A percentile compares a stretch with the other conserved stretches of the same genome.
phyloP scores from a whole-genome alignment of 345 rosid species.

The Salix purpurea region DNA sequence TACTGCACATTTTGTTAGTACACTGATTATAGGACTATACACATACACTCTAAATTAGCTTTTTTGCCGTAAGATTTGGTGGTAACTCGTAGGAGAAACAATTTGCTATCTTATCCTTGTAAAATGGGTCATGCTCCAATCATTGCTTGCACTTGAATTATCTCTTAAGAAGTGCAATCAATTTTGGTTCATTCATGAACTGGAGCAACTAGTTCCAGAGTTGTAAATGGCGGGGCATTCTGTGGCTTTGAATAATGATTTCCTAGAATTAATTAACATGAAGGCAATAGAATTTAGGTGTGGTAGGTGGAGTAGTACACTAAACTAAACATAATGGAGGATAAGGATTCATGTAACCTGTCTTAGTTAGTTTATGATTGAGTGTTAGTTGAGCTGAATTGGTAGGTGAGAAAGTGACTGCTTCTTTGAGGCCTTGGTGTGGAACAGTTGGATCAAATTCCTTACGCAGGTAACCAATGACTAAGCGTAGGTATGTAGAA shows the following conservation, averaged over 20 bases:
- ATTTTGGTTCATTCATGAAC: neutral
- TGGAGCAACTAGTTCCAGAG: neutral
- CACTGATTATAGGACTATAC: neutral
- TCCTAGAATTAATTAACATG: neutral
- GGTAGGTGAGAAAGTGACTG: conserved; percentile 20
- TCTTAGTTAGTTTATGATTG: neutral
- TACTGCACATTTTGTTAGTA: neutral
- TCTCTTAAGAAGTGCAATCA: neutral
- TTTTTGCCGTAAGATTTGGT: neutral
- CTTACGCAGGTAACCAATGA: neutral
- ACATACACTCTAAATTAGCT: neutral
- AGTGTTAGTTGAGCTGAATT: conserved; percentile 3
- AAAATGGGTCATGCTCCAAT: neutral
- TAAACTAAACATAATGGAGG: neutral
- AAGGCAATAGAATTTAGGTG: conserved; percentile 6
- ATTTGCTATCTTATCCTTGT: neutral
- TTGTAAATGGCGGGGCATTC: neutral
- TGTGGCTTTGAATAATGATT: neutral
- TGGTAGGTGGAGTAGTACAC: conserved; percentile 15
- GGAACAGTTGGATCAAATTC: neutral
- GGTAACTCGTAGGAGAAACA: neutral
- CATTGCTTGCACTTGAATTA: neutral
- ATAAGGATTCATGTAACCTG: neutral
- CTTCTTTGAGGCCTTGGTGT: neutral
- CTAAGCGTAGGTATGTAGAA: neutral